phyloP scores from a whole-genome alignment of 805 yeast genomes.

The Jamesozyma spencerorum region DNA sequence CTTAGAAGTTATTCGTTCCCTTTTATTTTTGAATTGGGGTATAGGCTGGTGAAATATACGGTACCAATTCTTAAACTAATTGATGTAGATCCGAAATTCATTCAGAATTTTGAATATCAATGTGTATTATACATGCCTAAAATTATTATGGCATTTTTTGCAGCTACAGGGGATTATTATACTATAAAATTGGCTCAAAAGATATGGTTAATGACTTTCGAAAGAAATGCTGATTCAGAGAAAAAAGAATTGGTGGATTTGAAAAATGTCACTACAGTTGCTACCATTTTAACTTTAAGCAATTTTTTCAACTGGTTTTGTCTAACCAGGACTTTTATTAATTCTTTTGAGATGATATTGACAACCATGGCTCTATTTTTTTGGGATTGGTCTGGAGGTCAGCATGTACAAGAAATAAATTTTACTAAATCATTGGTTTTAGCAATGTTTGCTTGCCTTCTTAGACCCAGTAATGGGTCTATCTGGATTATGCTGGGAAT shows the following conservation, averaged over 20 bases:
- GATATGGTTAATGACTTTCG: slow-evolving; percentile 16
- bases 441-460: slow-evolving; percentile 56
- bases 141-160: slow-evolving; percentile 55
- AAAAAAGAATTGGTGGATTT: background rate
- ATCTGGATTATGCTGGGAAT: slow-evolving; percentile 65
- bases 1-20: slow-evolving; percentile 79
- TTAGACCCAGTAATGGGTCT: slow-evolving; percentile 77
- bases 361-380: slow-evolving; percentile 56
- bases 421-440: slow-evolving; percentile 36
- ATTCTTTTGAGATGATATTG: slow-evolving; percentile 66
- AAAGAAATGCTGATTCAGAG: slow-evolving; percentile 9
- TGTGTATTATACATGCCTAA: slow-evolving; percentile 51
- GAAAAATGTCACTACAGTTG: slow-evolving; percentile 10
- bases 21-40: slow-evolving; percentile 41
- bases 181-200: slow-evolving; percentile 40
- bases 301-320: slow-evolving; percentile 68
- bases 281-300: slow-evolving; percentile 17
- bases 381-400: slow-evolving; percentile 55
- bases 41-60: slow-evolving; percentile 10
- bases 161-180: slow-evolving; percentile 62
- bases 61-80: background rate
- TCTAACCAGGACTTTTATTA: slow-evolving; percentile 76
- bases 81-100: background rate
- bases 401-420: slow-evolving; percentile 9
- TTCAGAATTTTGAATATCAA: slow-evolving; percentile 25